A percentile compares a stretch with the other conserved stretches of the same genome.
phyloP scores from a whole-genome alignment of 2,329 filamentous ascomycete species.

The Colletotrichum filicis region DNA sequence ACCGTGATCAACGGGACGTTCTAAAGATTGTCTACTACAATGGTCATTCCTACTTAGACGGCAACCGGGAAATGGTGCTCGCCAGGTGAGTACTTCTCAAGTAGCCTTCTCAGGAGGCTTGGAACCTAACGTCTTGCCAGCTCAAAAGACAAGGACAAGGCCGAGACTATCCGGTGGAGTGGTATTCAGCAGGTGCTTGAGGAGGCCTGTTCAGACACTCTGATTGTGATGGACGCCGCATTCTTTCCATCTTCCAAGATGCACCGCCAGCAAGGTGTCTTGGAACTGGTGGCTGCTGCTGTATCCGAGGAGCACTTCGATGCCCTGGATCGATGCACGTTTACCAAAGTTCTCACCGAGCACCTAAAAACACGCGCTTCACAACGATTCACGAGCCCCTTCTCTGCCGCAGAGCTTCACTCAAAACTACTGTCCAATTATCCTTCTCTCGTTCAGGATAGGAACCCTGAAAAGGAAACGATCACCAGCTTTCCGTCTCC shows the following conservation, averaged over 20 bases:
- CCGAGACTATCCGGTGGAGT: conserved; percentile 64
- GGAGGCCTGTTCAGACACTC: conserved; percentile 64
- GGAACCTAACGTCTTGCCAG: conserved; percentile 44
- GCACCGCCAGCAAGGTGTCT: conserved; percentile 61
- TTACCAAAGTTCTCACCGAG: conserved; percentile 62
- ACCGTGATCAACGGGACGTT: conserved; percentile 64
- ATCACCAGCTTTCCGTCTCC: conserved; percentile 64
- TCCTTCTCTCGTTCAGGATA: conserved; percentile 62
- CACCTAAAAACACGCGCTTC: conserved; percentile 59
- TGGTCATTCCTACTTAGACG: conserved; percentile 65
- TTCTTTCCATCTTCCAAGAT: conserved; percentile 67
- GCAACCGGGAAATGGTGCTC: conserved; percentile 66
- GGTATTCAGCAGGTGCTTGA: conserved; percentile 67
- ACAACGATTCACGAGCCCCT: conserved; percentile 53
- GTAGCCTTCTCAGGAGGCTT: no score
- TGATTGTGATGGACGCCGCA: conserved; percentile 69
- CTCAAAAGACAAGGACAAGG: conserved; percentile 56
- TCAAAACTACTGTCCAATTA: conserved; percentile 63
- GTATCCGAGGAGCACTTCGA: conserved; percentile 62
- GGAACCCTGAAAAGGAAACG: conserved; percentile 57
- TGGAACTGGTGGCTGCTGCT: conserved; percentile 67
- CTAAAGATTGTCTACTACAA: conserved; percentile 70
- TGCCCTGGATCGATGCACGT: conserved; percentile 60
- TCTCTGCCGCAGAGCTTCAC: conserved; percentile 66
- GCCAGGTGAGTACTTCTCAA: conserved; percentile 56